Evolutionary conservation across 768 basidiomycete species (phyloP).

Genomic region (Lenzites betulinus): DNA sequence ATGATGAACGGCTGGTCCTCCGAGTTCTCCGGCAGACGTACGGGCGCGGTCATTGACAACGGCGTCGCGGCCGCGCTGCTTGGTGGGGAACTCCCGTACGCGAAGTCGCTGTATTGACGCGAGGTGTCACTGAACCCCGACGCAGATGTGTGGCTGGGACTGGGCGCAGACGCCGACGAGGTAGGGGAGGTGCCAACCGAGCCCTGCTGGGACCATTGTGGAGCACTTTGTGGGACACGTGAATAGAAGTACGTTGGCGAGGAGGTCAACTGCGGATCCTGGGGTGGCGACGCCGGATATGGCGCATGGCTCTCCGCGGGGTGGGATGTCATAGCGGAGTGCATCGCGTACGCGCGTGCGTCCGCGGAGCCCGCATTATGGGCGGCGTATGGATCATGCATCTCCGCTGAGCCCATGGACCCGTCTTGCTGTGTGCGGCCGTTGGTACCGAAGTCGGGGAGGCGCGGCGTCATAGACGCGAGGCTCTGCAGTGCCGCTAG

Average conservation of each 20-base stretch:
- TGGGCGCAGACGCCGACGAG: conserved; percentile 12
- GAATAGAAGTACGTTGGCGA: conserved; percentile 10
- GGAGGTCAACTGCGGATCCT: conserved; percentile 1
- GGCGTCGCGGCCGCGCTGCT: conserved; percentile 21
- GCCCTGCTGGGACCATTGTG: conserved; percentile 12
- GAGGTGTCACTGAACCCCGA: conserved; percentile 9
- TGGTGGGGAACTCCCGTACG: conserved; percentile 19
- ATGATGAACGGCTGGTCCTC: conserved; percentile 34
- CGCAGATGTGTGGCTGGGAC: conserved; percentile 16
- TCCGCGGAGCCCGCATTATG: neutral
- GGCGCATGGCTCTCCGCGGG: neutral
- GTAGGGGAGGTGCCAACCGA: neutral
- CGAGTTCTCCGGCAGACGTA: conserved; percentile 6
- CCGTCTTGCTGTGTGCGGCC: conserved; percentile 4
- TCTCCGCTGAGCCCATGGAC: neutral
- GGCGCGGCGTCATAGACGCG: conserved; percentile 25
- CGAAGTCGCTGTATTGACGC: conserved; percentile 11
- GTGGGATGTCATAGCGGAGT: conserved; percentile 1
- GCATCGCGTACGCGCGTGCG: neutral
- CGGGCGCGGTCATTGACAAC: conserved; percentile 16
- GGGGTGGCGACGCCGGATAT: neutral
- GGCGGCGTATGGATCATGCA: conserved; percentile 1
- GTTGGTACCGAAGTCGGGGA: conserved; percentile 22
- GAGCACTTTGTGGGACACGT: conserved; percentile 1
- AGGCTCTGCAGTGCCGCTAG: conserved; percentile 25